phyloP scores from a whole-genome alignment of 2,329 filamentous ascomycete genomes.

The Pyrenochaeta sp. region DNA sequence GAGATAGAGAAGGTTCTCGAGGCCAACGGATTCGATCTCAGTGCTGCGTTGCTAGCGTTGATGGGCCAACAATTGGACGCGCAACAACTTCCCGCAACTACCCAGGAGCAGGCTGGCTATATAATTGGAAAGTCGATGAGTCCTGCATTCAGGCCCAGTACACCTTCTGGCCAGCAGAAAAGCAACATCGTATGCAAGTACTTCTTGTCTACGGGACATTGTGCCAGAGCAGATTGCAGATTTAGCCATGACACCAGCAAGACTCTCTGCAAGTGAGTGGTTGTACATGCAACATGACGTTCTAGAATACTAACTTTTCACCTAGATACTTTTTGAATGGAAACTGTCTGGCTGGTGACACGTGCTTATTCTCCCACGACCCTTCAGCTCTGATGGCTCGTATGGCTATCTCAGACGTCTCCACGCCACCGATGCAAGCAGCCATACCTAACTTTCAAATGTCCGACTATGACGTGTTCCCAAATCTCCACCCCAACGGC shows the following conservation, averaged over 20 bases:
- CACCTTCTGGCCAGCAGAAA: constrained; percentile 78
- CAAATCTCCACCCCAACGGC: constrained; percentile 67
- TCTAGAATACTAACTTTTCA: constrained; percentile 33
- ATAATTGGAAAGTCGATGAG: constrained; percentile 91
- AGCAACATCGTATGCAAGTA: constrained; percentile 96
- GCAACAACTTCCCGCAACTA: constrained; percentile 56
- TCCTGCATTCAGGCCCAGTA: constrained; percentile 74
- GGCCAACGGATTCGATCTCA: constrained; percentile 89
- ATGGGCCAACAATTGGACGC: constrained; percentile 75
- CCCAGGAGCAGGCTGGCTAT: constrained; percentile 68
- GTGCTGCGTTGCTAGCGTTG: constrained; percentile 86
- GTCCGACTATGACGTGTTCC: constrained; percentile 86
- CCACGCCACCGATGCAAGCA: constrained; percentile 69
- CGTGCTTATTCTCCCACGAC: constrained; percentile 97
- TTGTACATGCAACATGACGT: constrained; percentile 5
- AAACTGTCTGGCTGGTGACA: constrained; percentile 91
- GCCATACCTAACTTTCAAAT: constrained; percentile 76
- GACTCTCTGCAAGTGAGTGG: constrained; percentile 96
- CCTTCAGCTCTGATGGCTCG: constrained; percentile 85
- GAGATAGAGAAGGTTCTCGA: constrained; percentile 94
- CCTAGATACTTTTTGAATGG: constrained; percentile 92
- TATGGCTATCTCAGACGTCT: constrained; percentile 74
- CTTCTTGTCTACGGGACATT: constrained; percentile 94
- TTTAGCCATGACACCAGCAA: constrained; percentile 97
- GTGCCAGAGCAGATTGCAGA: constrained; percentile 91